Evolutionary conservation across 345 rosid genomes (phyloP).

Genomic region (Alliaria petiolata): DNA sequence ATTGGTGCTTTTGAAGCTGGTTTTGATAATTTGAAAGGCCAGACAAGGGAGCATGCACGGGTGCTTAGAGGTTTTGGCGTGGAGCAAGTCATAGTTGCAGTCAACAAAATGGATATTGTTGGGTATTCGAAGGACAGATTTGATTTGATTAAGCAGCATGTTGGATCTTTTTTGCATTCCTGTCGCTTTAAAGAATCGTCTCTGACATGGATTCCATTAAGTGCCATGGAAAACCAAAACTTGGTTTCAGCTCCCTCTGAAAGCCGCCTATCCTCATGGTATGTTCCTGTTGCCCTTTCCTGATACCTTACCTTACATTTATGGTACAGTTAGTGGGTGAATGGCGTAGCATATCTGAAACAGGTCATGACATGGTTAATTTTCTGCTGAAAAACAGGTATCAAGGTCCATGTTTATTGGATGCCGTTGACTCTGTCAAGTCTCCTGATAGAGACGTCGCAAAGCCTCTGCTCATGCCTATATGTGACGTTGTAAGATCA

Average conservation of each 20-base stretch:
- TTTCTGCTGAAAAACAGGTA: conserved; percentile 53
- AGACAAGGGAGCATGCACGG: conserved; percentile 87
- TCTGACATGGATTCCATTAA: conserved; percentile 75
- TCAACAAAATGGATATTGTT: conserved; percentile 88
- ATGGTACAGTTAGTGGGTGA: neutral
- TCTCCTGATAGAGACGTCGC: conserved; percentile 73
- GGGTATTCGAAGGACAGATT: conserved; percentile 77
- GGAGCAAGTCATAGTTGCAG: conserved; percentile 84
- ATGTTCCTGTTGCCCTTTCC: conserved; percentile 27
- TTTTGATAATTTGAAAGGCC: conserved; percentile 66
- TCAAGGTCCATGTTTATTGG: conserved; percentile 72
- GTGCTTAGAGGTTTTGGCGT: conserved; percentile 94
- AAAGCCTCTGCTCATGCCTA: conserved; percentile 90
- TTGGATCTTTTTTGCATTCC: conserved; percentile 63
- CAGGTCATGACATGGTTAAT: neutral
- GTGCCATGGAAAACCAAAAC: conserved; percentile 89
- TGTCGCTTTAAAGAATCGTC: conserved; percentile 71
- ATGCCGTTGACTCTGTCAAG: conserved; percentile 82
- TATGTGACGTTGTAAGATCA: conserved; percentile 72
- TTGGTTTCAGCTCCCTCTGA: conserved; percentile 73
- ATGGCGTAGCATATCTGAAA: conserved; percentile 3
- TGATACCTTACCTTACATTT: too few relatives aligned
- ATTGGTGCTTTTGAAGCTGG: conserved; percentile 92
- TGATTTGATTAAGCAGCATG: conserved; percentile 62
- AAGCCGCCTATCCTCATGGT: conserved; percentile 68